A percentile compares a stretch with the other conserved stretches of the same genome.
Conservation (phyloP, 1,284 basidiomycete species). For the Ustilago cynodontis region DNA sequence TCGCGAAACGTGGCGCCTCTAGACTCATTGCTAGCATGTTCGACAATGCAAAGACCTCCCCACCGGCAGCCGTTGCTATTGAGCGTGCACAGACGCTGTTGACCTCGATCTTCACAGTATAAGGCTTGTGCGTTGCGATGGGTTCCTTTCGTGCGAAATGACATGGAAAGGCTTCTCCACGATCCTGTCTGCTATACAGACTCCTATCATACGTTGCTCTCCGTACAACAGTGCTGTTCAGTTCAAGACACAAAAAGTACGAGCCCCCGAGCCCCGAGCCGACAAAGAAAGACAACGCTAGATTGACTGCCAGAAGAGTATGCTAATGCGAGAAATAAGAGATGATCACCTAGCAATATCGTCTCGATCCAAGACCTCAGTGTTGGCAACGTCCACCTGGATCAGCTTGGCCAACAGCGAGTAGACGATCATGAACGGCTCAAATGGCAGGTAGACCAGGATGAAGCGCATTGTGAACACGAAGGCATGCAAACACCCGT, state of each 20-base stretch:
- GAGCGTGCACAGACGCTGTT: neutral
- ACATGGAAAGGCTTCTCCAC: neutral
- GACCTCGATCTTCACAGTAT: neutral
- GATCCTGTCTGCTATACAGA: neutral
- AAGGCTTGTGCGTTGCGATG: neutral
- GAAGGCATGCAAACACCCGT: conserved; percentile 42
- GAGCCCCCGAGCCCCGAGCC: neutral
- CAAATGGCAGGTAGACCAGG: conserved; percentile 45
- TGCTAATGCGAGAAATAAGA: neutral
- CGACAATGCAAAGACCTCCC: neutral
- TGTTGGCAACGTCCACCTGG: conserved; percentile 42
- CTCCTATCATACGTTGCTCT: no score
- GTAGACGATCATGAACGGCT: conserved; percentile 42
- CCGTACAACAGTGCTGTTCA: no score
- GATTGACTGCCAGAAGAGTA: neutral
- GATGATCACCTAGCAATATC: neutral
- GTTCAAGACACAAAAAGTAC: neutral
- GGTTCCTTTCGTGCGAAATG: neutral
- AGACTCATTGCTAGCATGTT: neutral
- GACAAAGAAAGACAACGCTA: neutral
- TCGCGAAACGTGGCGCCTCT: neutral
- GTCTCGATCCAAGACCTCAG: conserved; percentile 42
- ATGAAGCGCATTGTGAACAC: conserved; percentile 40
- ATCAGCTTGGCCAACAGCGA: conserved; percentile 31
- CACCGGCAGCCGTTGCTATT: neutral